Evolutionary conservation across 2,329 filamentous ascomycete species (phyloP).

Genomic region (Acarospora socialis): DNA sequence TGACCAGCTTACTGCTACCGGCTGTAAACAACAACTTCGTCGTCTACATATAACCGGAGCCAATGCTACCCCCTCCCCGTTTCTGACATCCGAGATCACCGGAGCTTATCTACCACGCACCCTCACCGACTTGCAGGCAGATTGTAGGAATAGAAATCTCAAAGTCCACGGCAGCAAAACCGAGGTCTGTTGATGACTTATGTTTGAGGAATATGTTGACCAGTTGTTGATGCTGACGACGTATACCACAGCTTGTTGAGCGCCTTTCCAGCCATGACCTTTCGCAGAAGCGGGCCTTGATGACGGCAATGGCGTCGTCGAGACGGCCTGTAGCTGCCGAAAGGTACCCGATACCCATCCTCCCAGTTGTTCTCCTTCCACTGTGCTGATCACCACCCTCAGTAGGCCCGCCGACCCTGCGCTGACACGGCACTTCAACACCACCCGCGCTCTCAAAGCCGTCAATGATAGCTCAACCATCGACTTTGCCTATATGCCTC

Average conservation of each 20-base stretch:
- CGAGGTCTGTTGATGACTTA: conserved; percentile 27
- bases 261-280: conserved; percentile 40
- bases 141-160: conserved; percentile 37
- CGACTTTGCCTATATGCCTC: conserved; percentile 48
- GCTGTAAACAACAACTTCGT: conserved; percentile 21
- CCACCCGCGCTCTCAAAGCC: conserved; percentile 41
- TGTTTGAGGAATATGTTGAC: conserved; percentile 2
- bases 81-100: conserved; percentile 36
- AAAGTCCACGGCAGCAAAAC: conserved; percentile 32
- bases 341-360: conserved; percentile 11
- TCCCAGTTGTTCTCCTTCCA: conserved; percentile 2
- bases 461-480: conserved; percentile 46
- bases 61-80: conserved; percentile 38
- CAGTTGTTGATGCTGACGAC: conserved; percentile 5
- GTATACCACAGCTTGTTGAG: conserved; percentile 30
- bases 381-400: conserved; percentile 16
- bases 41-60: conserved; percentile 46
- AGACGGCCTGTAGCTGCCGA: conserved; percentile 23
- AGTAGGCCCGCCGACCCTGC: conserved; percentile 24
- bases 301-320: conserved; percentile 37
- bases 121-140: conserved; percentile 35
- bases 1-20: neutral
- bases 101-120: conserved; percentile 37
- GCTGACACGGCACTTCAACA: conserved; percentile 53
- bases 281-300: conserved; percentile 39